These are phyloP conservation scores for Coemansia sp. DNA, from an alignment of 192 early-diverging fungal species.

Conservation along the genomic window DNA sequence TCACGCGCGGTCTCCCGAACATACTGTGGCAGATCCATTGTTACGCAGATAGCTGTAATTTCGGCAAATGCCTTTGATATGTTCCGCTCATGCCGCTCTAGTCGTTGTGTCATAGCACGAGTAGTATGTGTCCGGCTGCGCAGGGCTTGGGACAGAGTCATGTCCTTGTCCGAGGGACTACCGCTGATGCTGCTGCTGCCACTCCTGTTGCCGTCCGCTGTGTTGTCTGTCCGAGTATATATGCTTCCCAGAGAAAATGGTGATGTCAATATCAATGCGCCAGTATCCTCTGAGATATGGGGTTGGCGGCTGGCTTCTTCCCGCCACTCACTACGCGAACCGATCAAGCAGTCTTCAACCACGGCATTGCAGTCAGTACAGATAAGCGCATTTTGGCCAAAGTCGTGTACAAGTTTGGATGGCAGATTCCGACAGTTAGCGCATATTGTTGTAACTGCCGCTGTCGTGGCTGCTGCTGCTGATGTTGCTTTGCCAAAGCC, in stretches of 20 bases:
- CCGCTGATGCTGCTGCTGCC: conserved; percentile 75
- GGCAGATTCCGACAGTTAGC: conserved; percentile 72
- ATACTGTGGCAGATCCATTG: conserved; percentile 72
- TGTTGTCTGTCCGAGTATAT: conserved; percentile 29
- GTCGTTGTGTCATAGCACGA: conserved; percentile 68
- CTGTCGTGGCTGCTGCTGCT: not conserved
- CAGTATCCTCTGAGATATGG: conserved; percentile 6
- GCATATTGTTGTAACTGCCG: conserved; percentile 57
- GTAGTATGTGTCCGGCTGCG: conserved; percentile 22
- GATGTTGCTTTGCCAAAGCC: not conserved
- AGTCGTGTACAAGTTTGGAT: conserved; percentile 90
- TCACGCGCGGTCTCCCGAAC: conserved; percentile 83
- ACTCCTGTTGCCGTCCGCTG: conserved; percentile 81
- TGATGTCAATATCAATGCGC: conserved; percentile 3
- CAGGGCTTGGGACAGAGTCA: conserved; percentile 9
- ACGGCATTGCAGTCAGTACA: conserved; percentile 91
- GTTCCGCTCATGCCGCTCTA: conserved; percentile 73
- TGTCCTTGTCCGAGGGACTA: conserved; percentile 2
- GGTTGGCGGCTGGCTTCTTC: not conserved
- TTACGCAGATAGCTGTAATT: conserved; percentile 76
- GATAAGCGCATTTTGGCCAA: conserved; percentile 82
- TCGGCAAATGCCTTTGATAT: conserved; percentile 73
- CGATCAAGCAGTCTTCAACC: conserved; percentile 85
- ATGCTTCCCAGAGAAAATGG: conserved; percentile 67
- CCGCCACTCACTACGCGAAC: conserved; percentile 90